Base-by-base conservation (phyloP, 257 asterid species). In the Leptodermis oblonga region DNA sequence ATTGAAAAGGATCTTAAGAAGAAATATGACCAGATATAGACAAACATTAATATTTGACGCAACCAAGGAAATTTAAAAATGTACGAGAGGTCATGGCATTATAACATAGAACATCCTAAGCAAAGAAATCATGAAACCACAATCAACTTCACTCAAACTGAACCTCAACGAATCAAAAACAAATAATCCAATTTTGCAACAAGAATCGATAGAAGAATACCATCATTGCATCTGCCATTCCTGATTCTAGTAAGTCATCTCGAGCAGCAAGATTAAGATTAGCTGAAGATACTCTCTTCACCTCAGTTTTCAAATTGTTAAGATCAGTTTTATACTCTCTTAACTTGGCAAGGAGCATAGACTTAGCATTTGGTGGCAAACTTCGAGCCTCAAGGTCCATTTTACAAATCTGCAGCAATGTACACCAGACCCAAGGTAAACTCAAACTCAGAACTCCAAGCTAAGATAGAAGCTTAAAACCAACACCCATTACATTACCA, bases 371-470 rank as follows among this genome's bases (percentile, higher is more conserved):
- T 62, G 93, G 88, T n/a, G 89, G 87, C 82, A 88, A 79, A 70
- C 95, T 88, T 77, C 96, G 82, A 72, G 96, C 97, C 83, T 91
- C 97, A 49, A 85, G 91, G 71, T 88, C 97, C 97, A 88, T 91
- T 83, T 91, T 91, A 67, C 95, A 91, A 56, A 91, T 83, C 97
- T 91, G 68, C 45, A 74, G 53, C 74, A 25, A 37, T 23, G 31
- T 22, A 60, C 15, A 58, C 55, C 26, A 25, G 58, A 76, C 39
- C 33, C 43, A 54, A 18, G 62, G 23, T 65, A 26, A 68, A 30
- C 55, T 22, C 46, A 26, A 68, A 30, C 55, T 22, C 46, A 52
- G 30, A 36, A 17, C 59, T 25, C 61, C 8, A 42, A 36, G 64
- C 65, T 34, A 49, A 53, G 45, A 62, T 20, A 22, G 13, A 42